Base-by-base conservation (phyloP, 805 yeast species). In the Yamadazyma paraphyllophila region DNA sequence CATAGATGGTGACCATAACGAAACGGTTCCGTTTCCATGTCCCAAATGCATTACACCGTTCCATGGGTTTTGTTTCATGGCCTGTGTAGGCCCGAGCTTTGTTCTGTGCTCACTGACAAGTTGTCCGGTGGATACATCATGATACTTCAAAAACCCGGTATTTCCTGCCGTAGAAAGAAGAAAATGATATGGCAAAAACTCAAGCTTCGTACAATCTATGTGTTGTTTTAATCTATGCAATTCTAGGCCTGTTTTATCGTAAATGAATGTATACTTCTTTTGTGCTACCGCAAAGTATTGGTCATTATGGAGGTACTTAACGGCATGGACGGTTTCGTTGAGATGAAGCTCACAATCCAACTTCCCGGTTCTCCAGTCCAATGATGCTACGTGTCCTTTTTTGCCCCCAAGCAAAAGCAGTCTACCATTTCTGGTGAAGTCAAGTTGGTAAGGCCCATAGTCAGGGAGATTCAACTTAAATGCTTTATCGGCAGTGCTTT, bases 221-320 rank as follows among this genome's bases (percentile, higher is more conserved):
- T 94, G 99, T 60, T 88, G 94, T 58, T 86, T 87, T 66, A 94
- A 74, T 58, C 95, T 80, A 67, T 94, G 99, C 48, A 94, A 69
- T 73, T 94, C 99, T 44, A 85, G 76, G 25, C 99, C 99, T 50
- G 83, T 81, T 53, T 84, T 83, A 65, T 94, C 97, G 64, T 94
- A 94, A 31, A 94, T 87, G 62, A 85, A 94, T 0, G 94, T 87
- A 65, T 92, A 88, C 63, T 89, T 91, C 67, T 90, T 91, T 68
- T 94, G 99, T 1, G 99, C 98, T 13, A 84, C 96, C 0, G 99
- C 99, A 69, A 88, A 90, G 65, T 74, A 90, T 65, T 90, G 97
- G 60, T 91, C 95, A 60, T 85, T 90, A 59, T 92, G 97, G 50
- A 94, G 72, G 67, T 86, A 90, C 59, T 90, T 87, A 20, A 91